Conservation (phyloP, 2,329 filamentous ascomycete species). For the Pseudocercospora vitis region DNA sequence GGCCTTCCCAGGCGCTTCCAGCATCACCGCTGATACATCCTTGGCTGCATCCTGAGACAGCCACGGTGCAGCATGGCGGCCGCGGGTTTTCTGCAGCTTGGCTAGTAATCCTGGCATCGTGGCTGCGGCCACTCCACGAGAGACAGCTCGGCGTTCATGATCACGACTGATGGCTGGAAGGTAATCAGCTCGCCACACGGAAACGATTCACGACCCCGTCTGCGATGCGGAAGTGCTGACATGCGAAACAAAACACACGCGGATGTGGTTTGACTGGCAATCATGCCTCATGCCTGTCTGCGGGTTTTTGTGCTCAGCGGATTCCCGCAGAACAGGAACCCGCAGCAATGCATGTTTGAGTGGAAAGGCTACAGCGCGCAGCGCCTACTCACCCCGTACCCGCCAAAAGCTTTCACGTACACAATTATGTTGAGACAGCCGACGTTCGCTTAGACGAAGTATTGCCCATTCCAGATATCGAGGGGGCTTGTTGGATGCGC, state of each 20-base stretch:
- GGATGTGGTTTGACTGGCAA: background rate
- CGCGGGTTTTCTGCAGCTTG: constrained; percentile 1
- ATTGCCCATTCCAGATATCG: too few species aligned
- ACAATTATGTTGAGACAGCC: background rate
- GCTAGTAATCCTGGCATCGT: background rate
- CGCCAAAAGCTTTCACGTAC: background rate
- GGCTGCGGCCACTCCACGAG: constrained; percentile 12
- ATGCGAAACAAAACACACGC: background rate
- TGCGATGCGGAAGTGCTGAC: background rate
- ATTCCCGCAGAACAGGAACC: too few species aligned
- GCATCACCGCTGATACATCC: background rate
- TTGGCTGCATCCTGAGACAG: constrained; percentile 8
- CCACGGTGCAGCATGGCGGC: background rate
- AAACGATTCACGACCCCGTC: background rate
- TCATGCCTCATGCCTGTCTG: background rate
- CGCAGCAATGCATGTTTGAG: background rate
- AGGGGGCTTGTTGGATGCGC: background rate
- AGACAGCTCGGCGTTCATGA: background rate
- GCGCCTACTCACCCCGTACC: too few species aligned
- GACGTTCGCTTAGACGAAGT: too few species aligned
- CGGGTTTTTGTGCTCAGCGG: too few species aligned
- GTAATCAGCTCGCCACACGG: background rate
- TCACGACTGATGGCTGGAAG: background rate
- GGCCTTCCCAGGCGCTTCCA: background rate
- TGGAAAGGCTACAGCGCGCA: background rate